These are phyloP conservation scores for Teratosphaeriaceae sp. DNA, from an alignment of 2,329 filamentous ascomycete genomes.

Conservation along the genomic window DNA sequence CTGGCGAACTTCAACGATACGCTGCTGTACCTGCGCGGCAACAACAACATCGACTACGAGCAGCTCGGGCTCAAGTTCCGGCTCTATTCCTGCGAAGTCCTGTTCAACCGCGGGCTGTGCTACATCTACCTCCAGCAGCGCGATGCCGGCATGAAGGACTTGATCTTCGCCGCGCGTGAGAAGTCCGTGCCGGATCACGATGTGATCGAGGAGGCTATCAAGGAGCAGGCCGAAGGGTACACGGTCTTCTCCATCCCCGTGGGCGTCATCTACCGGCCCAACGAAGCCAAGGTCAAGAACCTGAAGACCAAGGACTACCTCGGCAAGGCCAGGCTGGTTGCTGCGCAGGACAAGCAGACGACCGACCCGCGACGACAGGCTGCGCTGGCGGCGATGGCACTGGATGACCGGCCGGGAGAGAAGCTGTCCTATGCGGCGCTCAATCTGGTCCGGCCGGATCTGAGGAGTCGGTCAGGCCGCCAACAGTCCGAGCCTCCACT, in stretches of 20 bases:
- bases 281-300: slow-evolving; percentile 97
- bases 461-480: slow-evolving; percentile 64
- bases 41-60: slow-evolving; percentile 96
- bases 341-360: slow-evolving; percentile 45
- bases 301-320: slow-evolving; percentile 97
- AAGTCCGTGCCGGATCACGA: slow-evolving; percentile 95
- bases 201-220: slow-evolving; percentile 95
- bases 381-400: slow-evolving; percentile 44
- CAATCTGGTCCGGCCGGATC: slow-evolving; percentile 81
- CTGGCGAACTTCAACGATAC: slow-evolving; percentile 99
- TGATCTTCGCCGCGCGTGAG: slow-evolving; percentile 85
- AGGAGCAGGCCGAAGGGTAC: slow-evolving; percentile 92
- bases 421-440: slow-evolving; percentile 87
- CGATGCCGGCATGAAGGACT: slow-evolving; percentile 83
- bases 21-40: slow-evolving; percentile 85
- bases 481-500: slow-evolving; percentile 77
- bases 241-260: slow-evolving; percentile 98
- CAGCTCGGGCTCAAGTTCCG: slow-evolving; percentile 94
- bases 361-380: slow-evolving; percentile 23
- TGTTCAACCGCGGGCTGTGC: slow-evolving; percentile 95
- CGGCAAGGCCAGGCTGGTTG: slow-evolving; percentile 89
- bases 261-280: slow-evolving; percentile 88
- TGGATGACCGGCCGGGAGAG: slow-evolving; percentile 74
- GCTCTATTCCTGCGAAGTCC: slow-evolving; percentile 91
- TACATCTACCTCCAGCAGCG: slow-evolving; percentile 95